phyloP scores from a whole-genome alignment of 78 protist genomes.

The Tieghemostelium lacteum region DNA sequence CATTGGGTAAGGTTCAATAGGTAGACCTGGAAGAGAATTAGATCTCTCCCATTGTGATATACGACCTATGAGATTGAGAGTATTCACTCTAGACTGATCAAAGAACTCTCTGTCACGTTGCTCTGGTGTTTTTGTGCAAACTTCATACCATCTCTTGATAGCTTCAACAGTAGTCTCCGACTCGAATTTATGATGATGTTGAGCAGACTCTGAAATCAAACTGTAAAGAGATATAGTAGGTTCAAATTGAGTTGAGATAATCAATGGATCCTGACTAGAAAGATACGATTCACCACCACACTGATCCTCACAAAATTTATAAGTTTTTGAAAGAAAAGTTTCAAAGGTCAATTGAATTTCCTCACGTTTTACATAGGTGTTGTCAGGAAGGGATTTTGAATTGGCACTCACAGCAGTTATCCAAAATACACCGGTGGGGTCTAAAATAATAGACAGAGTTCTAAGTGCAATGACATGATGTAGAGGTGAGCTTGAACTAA shows the following conservation, averaged over 20 bases:
- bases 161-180: slow-evolving; percentile 62
- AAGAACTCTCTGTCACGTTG: slow-evolving; percentile 51
- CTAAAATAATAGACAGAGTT: slow-evolving; percentile 49
- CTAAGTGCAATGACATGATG: slow-evolving; percentile 55
- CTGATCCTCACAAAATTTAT: slow-evolving; percentile 63
- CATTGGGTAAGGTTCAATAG: slow-evolving; percentile 36
- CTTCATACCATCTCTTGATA: slow-evolving; percentile 76
- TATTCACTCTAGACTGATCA: not conserved
- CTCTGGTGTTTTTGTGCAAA: slow-evolving; percentile 56
- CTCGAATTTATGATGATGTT: slow-evolving; percentile 46
- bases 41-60: slow-evolving; percentile 48
- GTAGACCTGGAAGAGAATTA: not conserved
- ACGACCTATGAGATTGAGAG: slow-evolving; percentile 2
- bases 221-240: slow-evolving; percentile 66
- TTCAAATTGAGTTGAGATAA: slow-evolving; percentile 56
- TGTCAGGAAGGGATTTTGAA: not conserved
- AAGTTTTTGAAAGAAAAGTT: slow-evolving; percentile 53
- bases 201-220: slow-evolving; percentile 25
- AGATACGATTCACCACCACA: slow-evolving; percentile 42
- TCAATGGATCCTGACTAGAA: slow-evolving; percentile 39
- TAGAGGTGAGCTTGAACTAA: slow-evolving; percentile 2
- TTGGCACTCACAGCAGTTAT: slow-evolving; percentile 27
- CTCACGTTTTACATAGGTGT: slow-evolving; percentile 42
- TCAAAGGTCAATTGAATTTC: slow-evolving; percentile 61
- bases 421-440: slow-evolving; percentile 70